Conservation (phyloP, 345 rosid species). For the Toxicodendron radicans region DNA sequence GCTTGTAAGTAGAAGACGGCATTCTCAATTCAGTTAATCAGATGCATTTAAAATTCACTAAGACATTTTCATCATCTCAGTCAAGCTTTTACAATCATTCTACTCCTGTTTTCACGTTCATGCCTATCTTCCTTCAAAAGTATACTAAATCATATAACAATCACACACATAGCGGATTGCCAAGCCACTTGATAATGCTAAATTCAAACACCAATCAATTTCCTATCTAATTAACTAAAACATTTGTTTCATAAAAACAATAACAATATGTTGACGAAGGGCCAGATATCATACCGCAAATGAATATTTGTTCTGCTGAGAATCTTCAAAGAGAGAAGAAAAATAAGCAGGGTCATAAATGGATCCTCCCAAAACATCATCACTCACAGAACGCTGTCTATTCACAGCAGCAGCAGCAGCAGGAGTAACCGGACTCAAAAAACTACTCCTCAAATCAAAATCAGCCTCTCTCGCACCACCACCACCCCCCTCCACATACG, state of each 20-base stretch:
- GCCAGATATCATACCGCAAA: conserved; percentile 26
- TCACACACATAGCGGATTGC: too few species aligned
- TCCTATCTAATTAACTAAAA: too few species aligned
- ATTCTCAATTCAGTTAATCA: background rate
- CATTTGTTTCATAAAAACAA: too few species aligned
- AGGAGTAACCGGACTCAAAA: conserved; percentile 57
- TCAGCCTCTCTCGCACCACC: conserved; percentile 24
- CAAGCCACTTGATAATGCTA: too few species aligned
- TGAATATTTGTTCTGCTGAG: conserved; percentile 40
- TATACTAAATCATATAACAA: too few species aligned
- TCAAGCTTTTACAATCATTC: background rate
- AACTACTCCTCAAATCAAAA: conserved; percentile 64
- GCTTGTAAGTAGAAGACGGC: background rate
- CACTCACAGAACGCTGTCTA: conserved; percentile 44
- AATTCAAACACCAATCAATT: too few species aligned
- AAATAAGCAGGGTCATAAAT: conserved; percentile 61
- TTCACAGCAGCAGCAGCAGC: conserved; percentile 28
- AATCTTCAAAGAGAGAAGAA: conserved; percentile 62
- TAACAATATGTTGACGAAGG: too few species aligned
- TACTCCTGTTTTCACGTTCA: background rate
- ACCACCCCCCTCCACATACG: conserved; percentile 31
- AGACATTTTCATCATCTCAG: background rate
- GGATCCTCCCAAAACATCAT: conserved; percentile 62
- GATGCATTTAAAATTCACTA: too few species aligned
- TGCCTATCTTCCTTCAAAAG: background rate